Evolutionary conservation across 2,329 filamentous ascomycete genomes (phyloP).

Genomic region (Pseudohalonectria lignicola): DNA sequence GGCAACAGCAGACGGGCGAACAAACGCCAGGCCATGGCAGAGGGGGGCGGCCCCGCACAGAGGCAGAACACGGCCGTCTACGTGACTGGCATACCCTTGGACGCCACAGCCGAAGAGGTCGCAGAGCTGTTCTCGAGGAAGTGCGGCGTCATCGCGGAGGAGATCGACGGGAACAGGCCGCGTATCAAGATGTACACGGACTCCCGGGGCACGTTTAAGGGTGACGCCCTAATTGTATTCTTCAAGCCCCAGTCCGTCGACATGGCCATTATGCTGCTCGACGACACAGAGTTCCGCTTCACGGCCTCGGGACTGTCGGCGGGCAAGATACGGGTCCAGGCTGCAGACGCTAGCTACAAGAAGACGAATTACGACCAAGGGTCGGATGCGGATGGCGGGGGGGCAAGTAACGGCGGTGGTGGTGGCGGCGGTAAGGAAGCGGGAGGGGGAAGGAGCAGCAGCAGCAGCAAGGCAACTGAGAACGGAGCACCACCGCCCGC

Average conservation of each 20-base stretch:
- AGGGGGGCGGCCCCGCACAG: constrained; percentile 30
- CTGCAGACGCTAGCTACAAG: constrained; percentile 86
- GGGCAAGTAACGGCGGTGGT: constrained; percentile 1
- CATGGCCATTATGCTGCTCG: constrained; percentile 69
- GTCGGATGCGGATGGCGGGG: too few species aligned
- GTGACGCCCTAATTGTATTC: constrained; percentile 86
- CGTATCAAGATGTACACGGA: constrained; percentile 91
- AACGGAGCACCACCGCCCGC: neutral
- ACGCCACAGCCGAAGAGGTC: constrained; percentile 72
- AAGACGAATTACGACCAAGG: constrained; percentile 58
- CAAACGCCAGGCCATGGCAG: constrained; percentile 16
- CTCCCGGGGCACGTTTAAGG: constrained; percentile 70
- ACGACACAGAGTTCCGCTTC: constrained; percentile 73
- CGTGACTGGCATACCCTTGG: constrained; percentile 74
- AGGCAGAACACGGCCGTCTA: constrained; percentile 83
- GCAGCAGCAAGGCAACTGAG: constrained; percentile 6
- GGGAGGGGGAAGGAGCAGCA: constrained; percentile 8
- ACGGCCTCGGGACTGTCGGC: constrained; percentile 32
- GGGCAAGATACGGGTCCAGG: constrained; percentile 69
- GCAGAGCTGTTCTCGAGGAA: constrained; percentile 71
- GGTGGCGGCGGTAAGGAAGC: constrained; percentile 9
- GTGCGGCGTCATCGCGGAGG: constrained; percentile 85
- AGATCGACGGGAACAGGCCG: constrained; percentile 77
- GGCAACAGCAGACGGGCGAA: constrained; percentile 25
- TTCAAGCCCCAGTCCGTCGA: constrained; percentile 91